Base-by-base conservation (phyloP, 805 yeast genomes). In the Candida ficus region DNA sequence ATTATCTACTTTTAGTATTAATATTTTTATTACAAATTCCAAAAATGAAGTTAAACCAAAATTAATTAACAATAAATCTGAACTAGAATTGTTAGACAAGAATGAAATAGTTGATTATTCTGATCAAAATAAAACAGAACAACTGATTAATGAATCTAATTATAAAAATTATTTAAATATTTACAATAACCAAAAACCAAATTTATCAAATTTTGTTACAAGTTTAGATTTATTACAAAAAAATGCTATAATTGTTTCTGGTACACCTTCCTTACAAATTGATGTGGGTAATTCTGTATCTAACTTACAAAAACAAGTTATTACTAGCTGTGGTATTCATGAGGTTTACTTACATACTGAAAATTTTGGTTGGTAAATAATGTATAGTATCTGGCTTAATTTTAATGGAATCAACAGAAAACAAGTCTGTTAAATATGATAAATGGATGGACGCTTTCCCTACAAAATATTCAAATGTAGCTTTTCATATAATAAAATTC, bases 261-360 rank as follows among this genome's bases (percentile, higher is more conserved):
- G 80, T 5, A 67, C 75, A 20, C 60, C 58, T 4, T 49, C 64
- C 0, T 53, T 69, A 56, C 74, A 67, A 48, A 35, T 47, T 17
- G 57, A 59, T 12, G 66, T 66, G 22, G 68, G 73, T 13, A 60
- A 60, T 29, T 59, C 61, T 1, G 70, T 65, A 7, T 69, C 79
- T 1, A 20, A 54, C 2, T 40, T 71, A 11, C 81, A 75, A 49
- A 59, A 52, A 18, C 57, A 56, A 30, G 56, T 65, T 3, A 41
- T 50, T 26, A 29, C 50, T 1, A 39, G 46, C n/a, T n/a, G n/a
- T 5, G 35, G 14, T 21, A 54, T 69, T 12, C 67, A 66, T 33
- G 80, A 75, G 49, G 58, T 74, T 12, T 73, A 64, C 40, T 52
- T 75, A 21, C 78, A 75, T 44, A 70, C 78, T 0, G 81, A 75